phyloP scores from a whole-genome alignment of 2,329 filamentous ascomycete species.

The Scolecobasidium constrictum region DNA sequence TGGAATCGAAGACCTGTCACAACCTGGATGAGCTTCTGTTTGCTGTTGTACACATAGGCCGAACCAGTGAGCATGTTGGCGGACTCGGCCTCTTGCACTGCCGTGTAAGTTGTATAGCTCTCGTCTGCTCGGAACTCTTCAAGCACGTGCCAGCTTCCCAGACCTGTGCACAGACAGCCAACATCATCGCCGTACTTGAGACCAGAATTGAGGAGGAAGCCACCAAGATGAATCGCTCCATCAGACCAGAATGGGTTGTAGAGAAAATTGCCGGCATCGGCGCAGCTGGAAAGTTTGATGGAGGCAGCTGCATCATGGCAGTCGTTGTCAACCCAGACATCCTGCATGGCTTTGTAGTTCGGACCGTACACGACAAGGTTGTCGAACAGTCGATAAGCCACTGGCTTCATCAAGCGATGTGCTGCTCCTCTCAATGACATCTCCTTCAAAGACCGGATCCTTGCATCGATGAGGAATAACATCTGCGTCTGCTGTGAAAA shows the following conservation, averaged over 20 bases:
- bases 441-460: conserved; percentile 12
- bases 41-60: background rate
- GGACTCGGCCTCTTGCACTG: background rate
- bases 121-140: background rate
- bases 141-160: background rate
- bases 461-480: conserved; percentile 13
- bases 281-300: conserved; percentile 8
- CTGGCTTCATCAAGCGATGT: background rate
- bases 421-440: background rate
- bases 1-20: background rate
- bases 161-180: background rate
- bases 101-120: background rate
- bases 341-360: conserved; percentile 16
- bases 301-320: conserved; percentile 13
- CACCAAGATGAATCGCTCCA: background rate
- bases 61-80: background rate
- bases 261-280: conserved; percentile 7
- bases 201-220: conserved; percentile 7
- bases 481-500: conserved; percentile 8
- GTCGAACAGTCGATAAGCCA: conserved; percentile 17
- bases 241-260: conserved; percentile 11
- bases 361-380: conserved; percentile 15
- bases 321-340: conserved; percentile 15
- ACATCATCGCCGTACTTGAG: background rate
- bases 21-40: conserved; percentile 1